A percentile compares a stretch with the other conserved stretches of the same genome.
Conservation (phyloP, 768 basidiomycete species). For the Auriscalpium orientale region DNA sequence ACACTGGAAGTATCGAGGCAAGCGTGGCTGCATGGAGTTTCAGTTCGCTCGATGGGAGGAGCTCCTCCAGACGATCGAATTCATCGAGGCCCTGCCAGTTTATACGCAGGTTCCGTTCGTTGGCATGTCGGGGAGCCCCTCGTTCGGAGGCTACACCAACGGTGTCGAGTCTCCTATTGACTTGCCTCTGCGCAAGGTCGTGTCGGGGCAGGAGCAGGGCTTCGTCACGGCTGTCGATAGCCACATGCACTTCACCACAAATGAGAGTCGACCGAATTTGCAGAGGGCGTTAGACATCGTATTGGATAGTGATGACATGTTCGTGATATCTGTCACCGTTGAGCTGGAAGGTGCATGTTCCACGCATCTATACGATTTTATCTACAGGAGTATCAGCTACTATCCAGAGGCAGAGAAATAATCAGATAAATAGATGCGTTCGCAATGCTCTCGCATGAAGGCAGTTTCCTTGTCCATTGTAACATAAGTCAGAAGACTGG, state of each 20-base stretch:
- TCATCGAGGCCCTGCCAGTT: constrained; percentile 6
- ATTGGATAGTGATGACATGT: constrained; percentile 2
- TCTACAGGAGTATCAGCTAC: constrained; percentile 11
- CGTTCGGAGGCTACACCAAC: constrained; percentile 1
- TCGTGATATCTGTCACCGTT: constrained; percentile 14
- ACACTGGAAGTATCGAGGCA: constrained; percentile 4
- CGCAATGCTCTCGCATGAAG: too few relatives aligned
- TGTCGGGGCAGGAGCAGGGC: neutral
- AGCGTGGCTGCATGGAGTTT: constrained; percentile 17
- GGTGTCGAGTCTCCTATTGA: constrained; percentile 1
- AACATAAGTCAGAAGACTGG: constrained; percentile 60
- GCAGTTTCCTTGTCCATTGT: too few relatives aligned
- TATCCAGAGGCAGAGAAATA: neutral
- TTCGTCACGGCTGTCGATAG: constrained; percentile 10
- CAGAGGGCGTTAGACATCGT: constrained; percentile 12
- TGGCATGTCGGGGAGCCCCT: constrained; percentile 16
- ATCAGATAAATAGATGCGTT: too few relatives aligned
- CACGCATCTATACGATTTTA: constrained; percentile 14
- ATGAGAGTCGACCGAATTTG: constrained; percentile 8
- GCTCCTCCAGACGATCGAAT: constrained; percentile 9
- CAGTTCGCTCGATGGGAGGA: constrained; percentile 16
- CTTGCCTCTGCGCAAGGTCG: constrained; percentile 8
- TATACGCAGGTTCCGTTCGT: constrained; percentile 2
- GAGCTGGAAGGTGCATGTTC: constrained; percentile 10
- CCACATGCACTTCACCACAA: constrained; percentile 12